These are phyloP conservation scores for Pneumocystis murina DNA, from an alignment of 1,139 yeast genomes.

Conservation along the genomic window DNA sequence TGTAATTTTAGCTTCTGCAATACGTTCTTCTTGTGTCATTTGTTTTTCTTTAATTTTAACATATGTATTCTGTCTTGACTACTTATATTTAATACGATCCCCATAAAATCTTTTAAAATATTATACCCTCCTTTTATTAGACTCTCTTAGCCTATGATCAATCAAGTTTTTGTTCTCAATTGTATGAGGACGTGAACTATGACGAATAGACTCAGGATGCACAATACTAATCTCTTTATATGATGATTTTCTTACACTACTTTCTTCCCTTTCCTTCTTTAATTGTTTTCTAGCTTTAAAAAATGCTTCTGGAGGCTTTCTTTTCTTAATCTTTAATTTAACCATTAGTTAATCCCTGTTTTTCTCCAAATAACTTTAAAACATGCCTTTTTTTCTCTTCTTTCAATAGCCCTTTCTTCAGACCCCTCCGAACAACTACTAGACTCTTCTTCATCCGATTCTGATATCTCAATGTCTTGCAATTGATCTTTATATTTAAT, in stretches of 20 bases:
- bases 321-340: constrained; percentile 2
- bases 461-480: constrained; percentile 16
- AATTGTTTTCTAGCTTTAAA: constrained; percentile 6
- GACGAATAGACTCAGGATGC: constrained; percentile 38
- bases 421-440: constrained; percentile 16
- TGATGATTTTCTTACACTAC: neutral
- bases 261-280: too few species aligned
- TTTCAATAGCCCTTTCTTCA: constrained; percentile 23
- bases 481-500: constrained; percentile 23
- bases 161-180: constrained; percentile 65
- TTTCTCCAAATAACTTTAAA: neutral
- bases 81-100: constrained; percentile 5
- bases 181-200: constrained; percentile 67
- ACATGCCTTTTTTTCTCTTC: constrained; percentile 17
- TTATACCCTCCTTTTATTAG: constrained; percentile 50
- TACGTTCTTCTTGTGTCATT: constrained; percentile 72
- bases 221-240: neutral
- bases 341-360: neutral
- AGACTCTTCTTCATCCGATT: constrained; percentile 14
- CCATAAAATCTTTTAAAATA: neutral
- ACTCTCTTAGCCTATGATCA: constrained; percentile 54
- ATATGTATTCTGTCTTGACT: constrained; percentile 22
- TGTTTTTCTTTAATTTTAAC: constrained; percentile 19
- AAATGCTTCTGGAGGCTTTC: constrained; percentile 6
- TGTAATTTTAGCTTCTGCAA: constrained; percentile 74